These are phyloP conservation scores for Beta corolliflora DNA, from an alignment of 179 eudicot genomes.

Conservation along the genomic window DNA sequence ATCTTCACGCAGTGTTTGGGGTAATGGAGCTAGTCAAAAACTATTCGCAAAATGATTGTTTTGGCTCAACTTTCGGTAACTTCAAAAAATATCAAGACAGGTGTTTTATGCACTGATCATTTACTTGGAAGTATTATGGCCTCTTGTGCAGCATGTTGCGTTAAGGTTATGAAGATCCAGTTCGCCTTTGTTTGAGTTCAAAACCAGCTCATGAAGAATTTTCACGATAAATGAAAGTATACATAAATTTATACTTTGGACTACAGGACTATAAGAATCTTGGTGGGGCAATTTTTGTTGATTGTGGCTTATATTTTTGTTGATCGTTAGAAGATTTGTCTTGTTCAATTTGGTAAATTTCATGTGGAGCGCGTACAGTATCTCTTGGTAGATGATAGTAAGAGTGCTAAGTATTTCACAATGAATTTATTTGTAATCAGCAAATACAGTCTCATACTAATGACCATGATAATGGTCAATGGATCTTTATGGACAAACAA, in stretches of 20 bases:
- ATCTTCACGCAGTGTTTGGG: constrained; percentile 41
- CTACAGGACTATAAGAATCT: not conserved
- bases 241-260: constrained; percentile 10
- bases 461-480: constrained; percentile 22
- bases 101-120: not conserved
- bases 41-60: constrained; percentile 31
- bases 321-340: not conserved
- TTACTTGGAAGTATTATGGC: constrained; percentile 5
- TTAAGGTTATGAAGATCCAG: not conserved
- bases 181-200: constrained; percentile 20
- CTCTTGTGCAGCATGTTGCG: constrained; percentile 25
- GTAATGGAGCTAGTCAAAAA: constrained; percentile 38
- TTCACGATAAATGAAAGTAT: constrained; percentile 5
- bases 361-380: not conserved
- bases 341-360: not conserved
- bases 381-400: too few species aligned
- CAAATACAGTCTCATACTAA: too few species aligned
- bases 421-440: too few species aligned
- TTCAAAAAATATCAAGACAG: not conserved
- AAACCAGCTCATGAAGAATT: constrained; percentile 7
- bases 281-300: not conserved
- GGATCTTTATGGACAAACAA: too few species aligned
- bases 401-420: too few species aligned
- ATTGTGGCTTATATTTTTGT: not conserved
- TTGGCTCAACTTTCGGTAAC: not conserved